Evolutionary conservation across 129 eudicot species (phyloP), one percentile per base, ranked within the genome.

Genomic region (Calendula officinalis): DNA sequence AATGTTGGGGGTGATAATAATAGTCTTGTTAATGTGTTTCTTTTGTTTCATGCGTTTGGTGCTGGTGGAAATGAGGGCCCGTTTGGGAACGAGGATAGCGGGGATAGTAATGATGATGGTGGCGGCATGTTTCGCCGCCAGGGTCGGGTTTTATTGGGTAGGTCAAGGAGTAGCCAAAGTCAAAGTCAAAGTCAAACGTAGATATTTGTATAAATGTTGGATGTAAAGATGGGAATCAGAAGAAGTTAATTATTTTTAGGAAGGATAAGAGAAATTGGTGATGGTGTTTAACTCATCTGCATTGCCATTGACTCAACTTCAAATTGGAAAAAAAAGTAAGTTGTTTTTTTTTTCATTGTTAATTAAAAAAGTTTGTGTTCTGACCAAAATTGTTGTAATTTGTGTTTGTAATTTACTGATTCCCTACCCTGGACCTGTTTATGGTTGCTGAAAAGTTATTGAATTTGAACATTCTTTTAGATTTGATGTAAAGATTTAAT

Each of bases 31-130:
- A 73, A 73, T 33, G 83, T 84, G 66, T 79, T 81, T 66, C 78
- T 88, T 7, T 36, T 84, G 62, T 73, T 88, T 68, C 88, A 81
- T 76, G 84, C 96, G 3, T 77, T 88, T 75, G 86, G 86, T 40
- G 73, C 83, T 1, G 69, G 78, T 5, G 85, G 80, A 54, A 73
- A 71, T 56, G 76, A 48, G 5, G 83, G 70, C 30, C 16, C 66
- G 0, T 61, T 40, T 68, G 78, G 84, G 63, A 59, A 77, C 44
- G 71, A 66, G 4, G 78, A 75, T 34, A 73, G 67, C 62, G 82
- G 69, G 15, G 58, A 69, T 8, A 82, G 78, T 45, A 62, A 73
- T 35, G 86, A 71, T n/a, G 67, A 52, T 9, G 78, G 17, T 15
- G 69, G 34, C 2, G 69, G 43, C 30, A 77, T 74, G 10, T 76